Percentiles rank a stretch among this genome's conserved stretches.
These are phyloP conservation scores for Cystobasidium slooffiae DNA, from an alignment of 1,284 basidiomycete genomes.

Conservation along the genomic window DNA sequence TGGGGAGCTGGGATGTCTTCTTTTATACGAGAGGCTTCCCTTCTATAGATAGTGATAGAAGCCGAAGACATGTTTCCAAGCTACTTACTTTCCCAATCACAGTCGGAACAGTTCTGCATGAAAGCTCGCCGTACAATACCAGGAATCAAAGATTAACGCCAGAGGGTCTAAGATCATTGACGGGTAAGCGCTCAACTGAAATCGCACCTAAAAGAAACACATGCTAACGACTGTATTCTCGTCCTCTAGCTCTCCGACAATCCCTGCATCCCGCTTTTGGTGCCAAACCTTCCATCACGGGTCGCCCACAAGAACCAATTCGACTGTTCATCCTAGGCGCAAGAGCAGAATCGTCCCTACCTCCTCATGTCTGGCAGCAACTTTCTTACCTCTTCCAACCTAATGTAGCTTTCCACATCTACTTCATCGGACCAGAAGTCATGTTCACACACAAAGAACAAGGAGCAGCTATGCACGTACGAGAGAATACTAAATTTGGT, in stretches of 20 bases:
- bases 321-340: conserved; percentile 95
- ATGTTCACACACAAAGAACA: conserved; percentile 43
- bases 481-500: conserved; percentile 74
- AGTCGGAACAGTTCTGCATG: conserved; percentile 86
- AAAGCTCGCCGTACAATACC: conserved; percentile 79
- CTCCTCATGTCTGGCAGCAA: conserved; percentile 93
- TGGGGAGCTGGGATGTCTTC: conserved; percentile 96
- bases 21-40: conserved; percentile 96
- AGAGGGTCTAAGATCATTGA: conserved; percentile 88
- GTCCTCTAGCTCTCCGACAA: conserved; percentile 74
- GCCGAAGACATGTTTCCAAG: conserved; percentile 90
- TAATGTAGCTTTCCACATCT: conserved; percentile 87
- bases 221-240: conserved; percentile 7
- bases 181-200: conserved; percentile 63
- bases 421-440: conserved; percentile 90
- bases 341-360: conserved; percentile 91
- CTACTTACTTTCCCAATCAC: conserved; percentile 94
- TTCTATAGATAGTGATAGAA: conserved; percentile 92
- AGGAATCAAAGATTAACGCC: conserved; percentile 83
- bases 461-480: conserved; percentile 20
- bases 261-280: conserved; percentile 85
- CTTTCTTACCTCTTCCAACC: conserved; percentile 77
- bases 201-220: no score
- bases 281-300: conserved; percentile 63
- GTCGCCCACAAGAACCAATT: conserved; percentile 66